Base-by-base conservation (phyloP, 192 early-diverging fungal species). In the Chytriomyces sp. region DNA sequence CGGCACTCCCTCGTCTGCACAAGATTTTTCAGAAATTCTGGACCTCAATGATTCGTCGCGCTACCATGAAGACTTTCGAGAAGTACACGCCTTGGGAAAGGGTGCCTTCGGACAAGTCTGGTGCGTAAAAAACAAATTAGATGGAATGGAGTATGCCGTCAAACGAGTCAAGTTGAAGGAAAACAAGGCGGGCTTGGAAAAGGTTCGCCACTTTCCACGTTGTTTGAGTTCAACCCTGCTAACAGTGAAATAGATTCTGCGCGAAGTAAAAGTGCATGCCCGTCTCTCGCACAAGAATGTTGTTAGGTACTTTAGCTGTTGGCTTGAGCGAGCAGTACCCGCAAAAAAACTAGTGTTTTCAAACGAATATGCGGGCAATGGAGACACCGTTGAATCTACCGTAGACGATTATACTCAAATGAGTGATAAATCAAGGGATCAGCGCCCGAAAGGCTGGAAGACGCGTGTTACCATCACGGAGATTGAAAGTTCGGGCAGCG, bases 101-200 rank as follows among this genome's bases (percentile, higher is more conserved):
- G 97, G 97, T 49, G 97, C 95, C 2, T 99, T 97, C 81, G 97
- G 96, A 7, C 86, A 82, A 36, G 97, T 96, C 2, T 91, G 77
- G 66, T 81, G 90, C 56, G 93, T 88, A n/a, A 77, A 88, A 36
- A 95, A 99, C 77, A 89, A 89, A 75, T 77, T 99, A 49, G 97
- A 99, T 75, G 92, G 89, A 2, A 88, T 90, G 6, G 84, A 92
- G 28, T 99, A 99, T 80, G 97, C 97, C 3, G 82, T 99, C 39
- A 99, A 99, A 76, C 89, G 91, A 62, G 85, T 98, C 19, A 79
- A 83, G 25, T 77, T 96, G 25, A 69, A 32, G 39, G 62, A 39
- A 38, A 72, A 26, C 71, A 74, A 60, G 38, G 80, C 83, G 57
- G 74, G 84, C 85, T 1, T 87, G 82, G 71, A 52, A 55, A 73